Percentiles rank a stretch among this genome's conserved stretches.
Conservation (phyloP, 2,329 filamentous ascomycete genomes). For the Cercospora berteroae region DNA sequence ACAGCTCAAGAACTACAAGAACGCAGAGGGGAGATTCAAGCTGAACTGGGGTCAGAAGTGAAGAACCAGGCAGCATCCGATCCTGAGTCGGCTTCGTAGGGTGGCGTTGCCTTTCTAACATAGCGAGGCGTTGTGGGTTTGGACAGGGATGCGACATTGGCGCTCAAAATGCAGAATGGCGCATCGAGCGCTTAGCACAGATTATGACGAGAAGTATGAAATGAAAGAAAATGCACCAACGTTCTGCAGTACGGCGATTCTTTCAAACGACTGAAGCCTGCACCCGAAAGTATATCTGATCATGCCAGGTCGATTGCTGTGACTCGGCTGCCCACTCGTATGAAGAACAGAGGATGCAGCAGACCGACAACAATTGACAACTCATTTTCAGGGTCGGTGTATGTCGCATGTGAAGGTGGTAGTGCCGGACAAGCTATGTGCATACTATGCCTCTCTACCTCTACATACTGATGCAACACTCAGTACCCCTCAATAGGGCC, state of each 20-base stretch:
- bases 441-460: not conserved
- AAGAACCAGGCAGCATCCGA: not conserved
- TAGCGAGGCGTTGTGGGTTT: not conserved
- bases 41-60: slow-evolving; percentile 74
- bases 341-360: not conserved
- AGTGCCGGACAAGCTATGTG: not conserved
- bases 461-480: not conserved
- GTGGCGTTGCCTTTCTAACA: not conserved
- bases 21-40: slow-evolving; percentile 71
- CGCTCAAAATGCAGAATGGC: not conserved
- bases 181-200: not conserved
- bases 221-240: not conserved
- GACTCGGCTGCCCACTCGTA: not conserved
- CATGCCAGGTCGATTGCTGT: not conserved
- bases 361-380: not conserved
- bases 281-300: not conserved
- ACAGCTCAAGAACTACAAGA: slow-evolving; percentile 70
- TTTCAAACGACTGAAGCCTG: not conserved
- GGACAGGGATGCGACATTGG: not conserved
- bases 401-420: not conserved
- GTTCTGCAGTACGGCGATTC: not conserved
- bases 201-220: not conserved
- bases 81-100: not conserved
- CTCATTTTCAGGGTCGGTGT: not conserved
- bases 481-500: slow-evolving; percentile 35